These are phyloP conservation scores for Solanum aculeatissimum DNA, from an alignment of 305 asterid genomes.

Conservation along the genomic window DNA sequence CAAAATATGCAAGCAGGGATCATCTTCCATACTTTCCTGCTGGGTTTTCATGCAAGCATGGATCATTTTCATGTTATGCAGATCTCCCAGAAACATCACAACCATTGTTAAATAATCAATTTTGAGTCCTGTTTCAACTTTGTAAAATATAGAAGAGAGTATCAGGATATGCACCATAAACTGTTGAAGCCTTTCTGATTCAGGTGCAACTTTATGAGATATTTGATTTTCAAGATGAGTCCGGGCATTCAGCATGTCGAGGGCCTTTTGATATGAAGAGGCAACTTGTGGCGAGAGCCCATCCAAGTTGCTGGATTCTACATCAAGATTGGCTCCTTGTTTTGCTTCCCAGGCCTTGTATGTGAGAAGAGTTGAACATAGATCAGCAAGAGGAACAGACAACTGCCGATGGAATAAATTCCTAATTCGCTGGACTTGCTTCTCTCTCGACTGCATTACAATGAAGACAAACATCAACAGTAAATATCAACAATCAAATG, in stretches of 20 bases:
- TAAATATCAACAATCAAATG: not conserved
- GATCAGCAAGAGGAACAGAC: slow-evolving; percentile 66
- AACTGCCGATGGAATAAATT: slow-evolving; percentile 79
- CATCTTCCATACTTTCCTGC: too few species aligned
- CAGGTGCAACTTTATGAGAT: slow-evolving; percentile 36
- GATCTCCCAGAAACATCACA: not conserved
- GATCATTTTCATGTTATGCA: not conserved
- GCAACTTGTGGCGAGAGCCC: slow-evolving; percentile 61
- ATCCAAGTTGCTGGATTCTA: slow-evolving; percentile 33
- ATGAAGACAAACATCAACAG: not conserved
- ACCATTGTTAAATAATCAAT: not conserved
- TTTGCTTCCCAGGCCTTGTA: slow-evolving; percentile 82
- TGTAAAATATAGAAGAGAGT: not conserved
- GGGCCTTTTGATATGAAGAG: slow-evolving; percentile 63
- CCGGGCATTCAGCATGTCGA: slow-evolving; percentile 70
- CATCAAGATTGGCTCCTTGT: slow-evolving; percentile 37
- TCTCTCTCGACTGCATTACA: slow-evolving; percentile 61
- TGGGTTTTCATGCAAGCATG: too few species aligned
- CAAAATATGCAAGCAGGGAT: too few species aligned
- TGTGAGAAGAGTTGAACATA: slow-evolving; percentile 40
- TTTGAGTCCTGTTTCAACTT: not conserved
- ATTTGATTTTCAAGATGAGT: slow-evolving; percentile 53
- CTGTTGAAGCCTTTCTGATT: slow-evolving; percentile 53
- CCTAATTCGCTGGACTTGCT: slow-evolving; percentile 67
- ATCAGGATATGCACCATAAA: slow-evolving; percentile 44